Evolutionary conservation across 139 green algal species (phyloP).

Genomic region (Prasinococcaceae sp.): DNA sequence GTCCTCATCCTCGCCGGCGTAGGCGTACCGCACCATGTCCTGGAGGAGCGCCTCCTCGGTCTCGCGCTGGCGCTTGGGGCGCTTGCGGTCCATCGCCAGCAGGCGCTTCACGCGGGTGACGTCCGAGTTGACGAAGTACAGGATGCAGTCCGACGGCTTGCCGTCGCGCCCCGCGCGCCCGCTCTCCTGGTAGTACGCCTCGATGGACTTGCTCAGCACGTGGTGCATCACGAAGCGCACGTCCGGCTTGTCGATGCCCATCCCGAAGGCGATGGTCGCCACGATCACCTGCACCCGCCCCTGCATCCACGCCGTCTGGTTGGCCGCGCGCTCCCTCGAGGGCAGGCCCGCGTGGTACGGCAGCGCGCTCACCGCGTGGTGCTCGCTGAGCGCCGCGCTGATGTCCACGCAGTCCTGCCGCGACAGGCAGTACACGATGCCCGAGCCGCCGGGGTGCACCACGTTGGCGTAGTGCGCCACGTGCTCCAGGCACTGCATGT

Average conservation of each 20-base stretch:
- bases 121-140: no score
- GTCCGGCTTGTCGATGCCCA: slow-evolving; percentile 39
- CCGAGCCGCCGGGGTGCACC: slow-evolving; percentile 21
- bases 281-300: slow-evolving; percentile 44
- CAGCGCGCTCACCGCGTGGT: slow-evolving; percentile 23
- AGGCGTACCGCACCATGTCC: no score
- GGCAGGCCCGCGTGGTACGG: slow-evolving; percentile 85
- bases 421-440: slow-evolving; percentile 84
- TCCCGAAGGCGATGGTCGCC: slow-evolving; percentile 74
- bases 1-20: no score
- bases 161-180: slow-evolving; percentile 56
- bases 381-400: slow-evolving; percentile 20
- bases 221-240: slow-evolving; percentile 43
- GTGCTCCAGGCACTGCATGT: slow-evolving; percentile 25
- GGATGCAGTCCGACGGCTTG: slow-evolving; percentile 32
- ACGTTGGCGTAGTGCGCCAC: slow-evolving; percentile 13
- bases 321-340: slow-evolving; percentile 45
- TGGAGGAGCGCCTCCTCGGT: no score
- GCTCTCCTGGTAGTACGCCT: slow-evolving; percentile 46
- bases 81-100: no score
- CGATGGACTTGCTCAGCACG: slow-evolving; percentile 31
- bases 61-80: no score
- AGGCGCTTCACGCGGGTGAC: slow-evolving; percentile 24
- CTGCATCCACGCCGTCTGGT: slow-evolving; percentile 59
- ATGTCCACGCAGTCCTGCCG: slow-evolving; percentile 39